phyloP scores from a whole-genome alignment of 345 rosid species.

The Citrus hindsii region DNA sequence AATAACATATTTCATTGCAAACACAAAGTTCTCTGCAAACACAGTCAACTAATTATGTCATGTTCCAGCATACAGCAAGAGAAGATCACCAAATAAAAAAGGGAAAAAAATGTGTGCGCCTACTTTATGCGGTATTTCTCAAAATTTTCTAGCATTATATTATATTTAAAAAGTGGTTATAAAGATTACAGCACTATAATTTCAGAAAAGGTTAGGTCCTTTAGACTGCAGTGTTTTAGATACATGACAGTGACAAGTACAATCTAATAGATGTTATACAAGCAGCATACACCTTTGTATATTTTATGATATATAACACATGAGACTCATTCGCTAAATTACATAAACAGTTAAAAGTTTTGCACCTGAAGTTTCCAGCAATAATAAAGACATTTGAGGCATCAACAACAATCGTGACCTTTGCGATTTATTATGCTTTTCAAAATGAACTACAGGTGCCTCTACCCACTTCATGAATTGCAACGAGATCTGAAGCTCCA shows the following conservation, averaged over 20 bases:
- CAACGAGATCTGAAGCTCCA: background rate
- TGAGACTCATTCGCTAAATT: background rate
- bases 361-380: conserved; percentile 3
- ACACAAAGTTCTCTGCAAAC: background rate
- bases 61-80: background rate
- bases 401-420: background rate
- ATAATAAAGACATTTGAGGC: background rate
- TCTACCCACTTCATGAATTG: background rate
- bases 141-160: background rate
- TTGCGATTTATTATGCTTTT: background rate
- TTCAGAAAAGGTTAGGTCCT: background rate
- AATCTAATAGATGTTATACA: background rate
- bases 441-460: background rate
- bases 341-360: background rate
- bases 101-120: too few species aligned
- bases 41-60: background rate
- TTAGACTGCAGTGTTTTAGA: background rate
- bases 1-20: background rate
- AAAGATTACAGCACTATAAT: background rate
- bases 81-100: background rate
- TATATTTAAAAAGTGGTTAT: background rate
- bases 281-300: background rate
- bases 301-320: background rate
- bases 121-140: background rate
- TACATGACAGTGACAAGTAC: background rate